Evolutionary conservation across 345 rosid species (phyloP).

Genomic region (Populus nigra): DNA sequence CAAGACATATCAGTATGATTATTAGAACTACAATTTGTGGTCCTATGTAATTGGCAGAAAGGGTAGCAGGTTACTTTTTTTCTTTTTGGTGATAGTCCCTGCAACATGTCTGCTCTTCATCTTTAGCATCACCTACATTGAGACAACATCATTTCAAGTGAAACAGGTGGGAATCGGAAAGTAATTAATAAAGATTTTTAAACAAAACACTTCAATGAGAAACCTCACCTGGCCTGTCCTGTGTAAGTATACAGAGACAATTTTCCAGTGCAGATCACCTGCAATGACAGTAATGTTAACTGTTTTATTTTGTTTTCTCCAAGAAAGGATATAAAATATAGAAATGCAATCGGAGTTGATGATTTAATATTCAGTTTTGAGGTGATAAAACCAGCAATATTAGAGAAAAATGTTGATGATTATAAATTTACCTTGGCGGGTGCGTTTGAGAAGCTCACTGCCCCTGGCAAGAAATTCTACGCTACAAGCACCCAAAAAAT

Average conservation of each 20-base stretch:
- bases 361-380: background rate
- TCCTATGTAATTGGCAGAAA: background rate
- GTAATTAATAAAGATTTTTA: background rate
- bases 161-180: background rate
- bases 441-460: conserved; percentile 82
- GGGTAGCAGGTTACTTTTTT: conserved; percentile 41
- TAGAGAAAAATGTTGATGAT: background rate
- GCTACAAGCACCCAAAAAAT: conserved; percentile 52
- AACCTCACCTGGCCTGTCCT: conserved; percentile 50
- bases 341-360: background rate
- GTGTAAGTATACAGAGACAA: conserved; percentile 78
- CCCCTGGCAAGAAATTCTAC: conserved; percentile 80
- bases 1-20: background rate
- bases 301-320: background rate
- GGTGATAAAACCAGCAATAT: background rate
- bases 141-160: background rate
- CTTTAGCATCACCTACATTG: conserved; percentile 67
- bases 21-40: background rate
- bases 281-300: conserved; percentile 7
- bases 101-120: conserved; percentile 89
- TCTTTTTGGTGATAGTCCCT: conserved; percentile 80
- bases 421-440: conserved; percentile 63
- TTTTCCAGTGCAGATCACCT: conserved; percentile 97
- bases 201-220: background rate
- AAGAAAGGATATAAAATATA: background rate